These are phyloP conservation scores for Davidsoniella virescens DNA, from an alignment of 2,329 filamentous ascomycete genomes.

Conservation along the genomic window DNA sequence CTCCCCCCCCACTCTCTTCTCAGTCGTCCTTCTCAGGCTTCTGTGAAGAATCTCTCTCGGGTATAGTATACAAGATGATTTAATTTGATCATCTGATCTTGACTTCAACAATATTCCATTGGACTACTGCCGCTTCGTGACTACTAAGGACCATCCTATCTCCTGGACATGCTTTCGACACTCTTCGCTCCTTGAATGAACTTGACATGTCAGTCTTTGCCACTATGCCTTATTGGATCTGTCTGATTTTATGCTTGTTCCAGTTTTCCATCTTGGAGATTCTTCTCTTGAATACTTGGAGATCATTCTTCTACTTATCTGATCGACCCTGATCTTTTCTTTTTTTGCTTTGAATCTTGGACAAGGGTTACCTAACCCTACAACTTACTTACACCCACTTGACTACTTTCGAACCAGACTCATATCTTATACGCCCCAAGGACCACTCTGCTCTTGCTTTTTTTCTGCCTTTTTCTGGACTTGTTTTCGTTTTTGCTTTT, in stretches of 20 bases:
- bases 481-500: conserved; percentile 3
- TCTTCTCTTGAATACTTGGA: not conserved
- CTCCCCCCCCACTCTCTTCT: not conserved
- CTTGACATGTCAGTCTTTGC: not conserved
- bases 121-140: conserved; percentile 1
- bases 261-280: not conserved
- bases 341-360: not conserved
- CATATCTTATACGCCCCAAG: not conserved
- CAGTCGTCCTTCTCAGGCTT: not conserved
- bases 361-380: not conserved
- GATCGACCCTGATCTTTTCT: not conserved
- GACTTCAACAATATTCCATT: not conserved
- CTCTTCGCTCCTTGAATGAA: too few species aligned
- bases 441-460: not conserved
- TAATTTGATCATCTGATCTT: conserved; percentile 5
- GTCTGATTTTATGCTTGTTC: not conserved
- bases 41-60: too few species aligned
- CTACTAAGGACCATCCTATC: not conserved
- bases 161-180: not conserved
- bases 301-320: not conserved
- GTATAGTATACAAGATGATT: conserved; percentile 4
- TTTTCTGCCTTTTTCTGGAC: not conserved
- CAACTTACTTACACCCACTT: not conserved
- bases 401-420: not conserved
- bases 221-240: not conserved